A percentile compares a stretch with the other conserved stretches of the same genome.
Evolutionary conservation across 805 yeast species (phyloP).

Genomic region (Kuraishia piskuri): DNA sequence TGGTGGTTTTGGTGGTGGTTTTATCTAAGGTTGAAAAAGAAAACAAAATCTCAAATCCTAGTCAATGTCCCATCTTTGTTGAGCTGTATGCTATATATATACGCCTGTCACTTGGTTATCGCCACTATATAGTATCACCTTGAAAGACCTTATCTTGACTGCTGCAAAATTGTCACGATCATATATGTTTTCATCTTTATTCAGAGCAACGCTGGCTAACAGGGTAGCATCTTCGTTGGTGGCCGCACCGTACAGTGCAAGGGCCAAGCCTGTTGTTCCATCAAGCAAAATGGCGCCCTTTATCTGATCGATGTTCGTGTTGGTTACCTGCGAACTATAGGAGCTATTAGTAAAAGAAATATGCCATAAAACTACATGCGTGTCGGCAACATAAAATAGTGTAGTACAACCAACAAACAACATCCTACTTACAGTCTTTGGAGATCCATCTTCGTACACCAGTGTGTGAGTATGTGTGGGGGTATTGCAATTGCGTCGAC

Average conservation of each 20-base stretch:
- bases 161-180: not conserved
- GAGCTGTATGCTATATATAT: not conserved
- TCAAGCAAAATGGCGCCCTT: not conserved
- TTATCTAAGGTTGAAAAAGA: not conserved
- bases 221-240: not conserved
- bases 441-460: not conserved
- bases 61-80: not conserved
- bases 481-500: too few species aligned
- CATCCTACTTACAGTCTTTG: not conserved
- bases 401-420: too few species aligned
- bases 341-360: too few species aligned
- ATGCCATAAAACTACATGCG: too few species aligned
- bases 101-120: constrained; percentile 1
- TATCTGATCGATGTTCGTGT: not conserved
- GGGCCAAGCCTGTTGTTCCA: not conserved
- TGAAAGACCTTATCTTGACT: not conserved
- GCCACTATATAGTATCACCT: not conserved
- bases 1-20: constrained; percentile 5
- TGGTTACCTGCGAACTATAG: not conserved
- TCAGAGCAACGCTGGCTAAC: not conserved
- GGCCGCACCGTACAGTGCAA: not conserved
- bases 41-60: not conserved
- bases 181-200: not conserved
- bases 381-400: too few species aligned
- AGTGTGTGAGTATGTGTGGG: too few species aligned